Evolutionary conservation across 2,329 filamentous ascomycete species (phyloP).

Genomic region (Colletotrichum caudatum): DNA sequence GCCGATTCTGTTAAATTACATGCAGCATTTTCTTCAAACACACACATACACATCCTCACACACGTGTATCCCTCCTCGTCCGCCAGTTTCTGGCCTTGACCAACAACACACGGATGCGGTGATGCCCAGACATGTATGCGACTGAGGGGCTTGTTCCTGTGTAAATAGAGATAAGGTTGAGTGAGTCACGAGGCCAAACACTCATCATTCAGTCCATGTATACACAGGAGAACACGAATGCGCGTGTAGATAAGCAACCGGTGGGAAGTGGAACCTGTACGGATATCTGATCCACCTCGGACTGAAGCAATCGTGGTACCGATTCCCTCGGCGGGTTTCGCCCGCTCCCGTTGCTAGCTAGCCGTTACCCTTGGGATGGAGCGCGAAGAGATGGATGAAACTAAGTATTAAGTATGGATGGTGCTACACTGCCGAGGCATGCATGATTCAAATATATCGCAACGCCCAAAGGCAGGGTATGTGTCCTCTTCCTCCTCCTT

Average conservation of each 20-base stretch:
- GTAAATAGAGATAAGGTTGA: not conserved
- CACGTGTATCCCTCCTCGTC: not conserved
- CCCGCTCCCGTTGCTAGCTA: not conserved
- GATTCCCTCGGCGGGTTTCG: not conserved
- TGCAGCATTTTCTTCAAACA: not conserved
- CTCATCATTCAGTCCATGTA: not conserved
- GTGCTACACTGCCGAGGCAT: not conserved
- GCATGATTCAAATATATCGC: not conserved
- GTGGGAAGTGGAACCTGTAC: not conserved
- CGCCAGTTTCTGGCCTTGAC: not conserved
- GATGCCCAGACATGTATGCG: not conserved
- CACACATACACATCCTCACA: not conserved
- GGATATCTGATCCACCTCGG: not conserved
- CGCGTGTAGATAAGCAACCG: not conserved
- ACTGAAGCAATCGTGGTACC: not conserved
- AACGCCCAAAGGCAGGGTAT: not conserved
- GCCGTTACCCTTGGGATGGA: not conserved
- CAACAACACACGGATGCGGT: not conserved
- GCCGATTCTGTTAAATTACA: not conserved
- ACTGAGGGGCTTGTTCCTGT: not conserved
- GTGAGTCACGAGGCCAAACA: not conserved
- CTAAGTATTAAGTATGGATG: conserved; percentile 9
- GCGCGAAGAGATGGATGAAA: not conserved
- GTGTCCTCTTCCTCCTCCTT: not conserved
- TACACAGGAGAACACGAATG: not conserved